These are phyloP conservation scores for Neofusicoccum sp. DNA, from an alignment of 2,329 filamentous ascomycete species.

Conservation along the genomic window DNA sequence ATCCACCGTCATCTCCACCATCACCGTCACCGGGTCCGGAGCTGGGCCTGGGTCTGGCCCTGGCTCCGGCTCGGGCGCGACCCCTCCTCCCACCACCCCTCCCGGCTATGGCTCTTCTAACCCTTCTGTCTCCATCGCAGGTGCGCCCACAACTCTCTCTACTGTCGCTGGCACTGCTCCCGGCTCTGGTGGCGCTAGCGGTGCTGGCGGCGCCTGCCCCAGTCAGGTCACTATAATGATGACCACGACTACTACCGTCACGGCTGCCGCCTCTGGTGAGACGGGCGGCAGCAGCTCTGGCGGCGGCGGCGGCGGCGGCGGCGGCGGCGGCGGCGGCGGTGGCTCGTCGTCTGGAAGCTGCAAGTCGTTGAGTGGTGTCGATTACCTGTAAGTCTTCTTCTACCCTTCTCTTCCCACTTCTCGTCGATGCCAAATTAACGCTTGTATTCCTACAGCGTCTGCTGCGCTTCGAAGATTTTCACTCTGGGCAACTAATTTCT, in stretches of 20 bases:
- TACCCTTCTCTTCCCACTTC: not conserved
- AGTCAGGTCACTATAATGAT: constrained; percentile 5
- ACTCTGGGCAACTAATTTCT: constrained; percentile 2
- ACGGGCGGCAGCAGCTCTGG: not conserved
- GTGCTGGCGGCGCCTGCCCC: not conserved
- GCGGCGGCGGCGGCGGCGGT: not conserved
- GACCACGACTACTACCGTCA: constrained; percentile 10
- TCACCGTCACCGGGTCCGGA: not conserved
- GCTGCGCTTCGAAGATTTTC: constrained; percentile 12
- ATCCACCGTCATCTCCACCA: not conserved
- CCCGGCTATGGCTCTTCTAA: not conserved
- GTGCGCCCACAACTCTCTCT: not conserved
- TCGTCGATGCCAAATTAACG: not conserved
- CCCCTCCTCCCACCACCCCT: not conserved
- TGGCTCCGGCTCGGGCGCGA: not conserved
- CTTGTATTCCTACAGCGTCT: not conserved
- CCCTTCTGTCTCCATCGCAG: not conserved
- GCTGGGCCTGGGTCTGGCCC: constrained; percentile 6
- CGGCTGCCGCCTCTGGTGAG: not conserved
- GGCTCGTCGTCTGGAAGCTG: not conserved
- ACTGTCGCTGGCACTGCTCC: not conserved
- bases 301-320: not conserved
- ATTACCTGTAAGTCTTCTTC: not conserved
- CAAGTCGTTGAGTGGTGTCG: not conserved
- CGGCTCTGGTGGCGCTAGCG: not conserved